Evolutionary conservation across 148 eudicot genomes (phyloP), one percentile per base, ranked within the genome.

Genomic region (Dianthus caryophyllus): DNA sequence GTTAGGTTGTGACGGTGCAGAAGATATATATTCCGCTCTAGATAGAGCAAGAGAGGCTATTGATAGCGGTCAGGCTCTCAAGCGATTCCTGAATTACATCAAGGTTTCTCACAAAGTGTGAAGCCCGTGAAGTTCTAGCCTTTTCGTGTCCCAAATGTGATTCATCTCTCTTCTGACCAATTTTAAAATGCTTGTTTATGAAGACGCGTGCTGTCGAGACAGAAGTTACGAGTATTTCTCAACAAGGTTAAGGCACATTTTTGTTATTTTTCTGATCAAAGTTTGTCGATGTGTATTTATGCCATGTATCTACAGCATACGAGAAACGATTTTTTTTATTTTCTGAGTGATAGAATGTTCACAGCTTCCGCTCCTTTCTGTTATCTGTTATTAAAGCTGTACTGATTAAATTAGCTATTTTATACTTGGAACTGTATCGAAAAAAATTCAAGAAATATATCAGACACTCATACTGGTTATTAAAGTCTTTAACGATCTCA

Each of bases 21-120:
- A 84, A 77, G 91, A 93, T 73, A 73, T 93, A 74, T 57, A 75
- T 24, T 30, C 84, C 15, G 98, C 96, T 22, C 41, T 93, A 41
- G 85, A 89, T 52, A 79, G 98, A 83, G 96, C 98, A 18, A 78
- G 91, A 71, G 98, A 89, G 51, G 96, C 95, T 58, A 86, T 93
- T 61, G 98, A 85, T 77, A 93, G 98, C 72, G 98, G 98, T 25
- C 78, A 82, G 73, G 96, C 98, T 67, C 84, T 93, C 17, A 77
- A 75, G 22, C 81, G 81, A 81, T 86, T 93, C 50, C 70, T 85
- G 38, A 80, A 71, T 44, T 93, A 89, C 88, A 87, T 93, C 63
- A 87, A 84, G 72, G 64, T 68, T 21, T 93, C 98, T 24, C 87
- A 87, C 69, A 75, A 76, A 81, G 83, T 89, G 56, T 69, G 46